A percentile compares a stretch with the other conserved stretches of the same genome.
Evolutionary conservation across 768 basidiomycete genomes (phyloP).

Genomic region (Lactifluus piperatus): DNA sequence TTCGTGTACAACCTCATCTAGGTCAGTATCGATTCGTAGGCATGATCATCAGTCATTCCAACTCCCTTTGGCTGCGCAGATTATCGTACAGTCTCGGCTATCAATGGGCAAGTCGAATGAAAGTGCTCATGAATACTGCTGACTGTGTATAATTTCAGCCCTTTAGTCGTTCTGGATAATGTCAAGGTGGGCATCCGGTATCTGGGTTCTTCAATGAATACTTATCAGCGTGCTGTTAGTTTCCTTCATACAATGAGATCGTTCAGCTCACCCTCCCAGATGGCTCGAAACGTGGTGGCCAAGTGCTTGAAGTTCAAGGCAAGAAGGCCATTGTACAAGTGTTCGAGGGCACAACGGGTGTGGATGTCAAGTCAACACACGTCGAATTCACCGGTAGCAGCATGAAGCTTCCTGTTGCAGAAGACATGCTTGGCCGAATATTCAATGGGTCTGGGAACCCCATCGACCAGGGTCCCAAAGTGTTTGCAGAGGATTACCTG

Average conservation of each 20-base stretch:
- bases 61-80: conserved; percentile 39
- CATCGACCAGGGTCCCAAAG: conserved; percentile 97
- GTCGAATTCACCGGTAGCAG: conserved; percentile 97
- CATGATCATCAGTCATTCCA: background rate
- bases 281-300: conserved; percentile 90
- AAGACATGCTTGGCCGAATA: conserved; percentile 98
- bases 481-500: conserved; percentile 98
- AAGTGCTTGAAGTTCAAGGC: conserved; percentile 95
- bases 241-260: conserved; percentile 97
- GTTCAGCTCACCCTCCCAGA: conserved; percentile 93
- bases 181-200: conserved; percentile 61
- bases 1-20: conserved; percentile 81
- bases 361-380: conserved; percentile 95
- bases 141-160: conserved; percentile 39
- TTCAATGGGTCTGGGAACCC: conserved; percentile 99
- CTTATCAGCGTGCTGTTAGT: conserved; percentile 39
- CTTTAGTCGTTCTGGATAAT: conserved; percentile 94
- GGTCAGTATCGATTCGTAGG: conserved; percentile 35
- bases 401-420: conserved; percentile 98
- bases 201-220: background rate
- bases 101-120: conserved; percentile 71
- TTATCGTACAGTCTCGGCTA: conserved; percentile 96
- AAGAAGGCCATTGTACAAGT: conserved; percentile 99
- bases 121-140: background rate
- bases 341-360: conserved; percentile 95